Conservation (phyloP, 305 asterid species). For the Caryopteris hybrid region DNA sequence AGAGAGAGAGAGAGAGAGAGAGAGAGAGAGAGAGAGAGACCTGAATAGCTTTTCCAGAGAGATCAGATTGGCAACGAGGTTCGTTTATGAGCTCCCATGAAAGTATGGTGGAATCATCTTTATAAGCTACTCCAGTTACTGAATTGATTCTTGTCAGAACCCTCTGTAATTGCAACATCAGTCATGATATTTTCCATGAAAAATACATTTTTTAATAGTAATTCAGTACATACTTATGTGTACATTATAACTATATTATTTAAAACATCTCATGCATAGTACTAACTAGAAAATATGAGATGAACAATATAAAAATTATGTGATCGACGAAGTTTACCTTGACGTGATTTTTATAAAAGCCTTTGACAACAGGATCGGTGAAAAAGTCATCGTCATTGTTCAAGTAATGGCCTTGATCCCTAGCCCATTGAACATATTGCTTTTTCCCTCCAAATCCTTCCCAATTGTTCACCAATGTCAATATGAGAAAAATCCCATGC, state of each 20-base stretch:
- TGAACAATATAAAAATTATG: no score
- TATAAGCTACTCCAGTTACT: conserved; percentile 45
- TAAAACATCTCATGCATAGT: no score
- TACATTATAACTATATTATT: no score
- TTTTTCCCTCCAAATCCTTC: conserved; percentile 52
- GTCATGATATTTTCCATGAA: no score
- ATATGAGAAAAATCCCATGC: conserved; percentile 41
- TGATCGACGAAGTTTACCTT: no score
- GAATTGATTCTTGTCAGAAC: conserved; percentile 43
- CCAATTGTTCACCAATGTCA: conserved; percentile 53
- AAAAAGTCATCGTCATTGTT: conserved; percentile 55
- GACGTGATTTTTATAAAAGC: conserved; percentile 44
- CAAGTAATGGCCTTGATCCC: conserved; percentile 40
- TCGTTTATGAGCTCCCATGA: conserved; percentile 68
- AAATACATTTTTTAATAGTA: no score
- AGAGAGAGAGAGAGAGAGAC: conserved; percentile 16
- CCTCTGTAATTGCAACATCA: conserved; percentile 21
- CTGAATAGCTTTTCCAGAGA: conserved; percentile 48
- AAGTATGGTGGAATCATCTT: conserved; percentile 53
- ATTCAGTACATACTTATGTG: no score
- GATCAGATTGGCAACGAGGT: conserved; percentile 51
- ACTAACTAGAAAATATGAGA: no score
- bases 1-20: no score
- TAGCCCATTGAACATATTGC: conserved; percentile 60
- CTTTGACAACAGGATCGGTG: conserved; percentile 36